Conservation (phyloP, 1,284 basidiomycete species). For the Psilocybe mexicana region DNA sequence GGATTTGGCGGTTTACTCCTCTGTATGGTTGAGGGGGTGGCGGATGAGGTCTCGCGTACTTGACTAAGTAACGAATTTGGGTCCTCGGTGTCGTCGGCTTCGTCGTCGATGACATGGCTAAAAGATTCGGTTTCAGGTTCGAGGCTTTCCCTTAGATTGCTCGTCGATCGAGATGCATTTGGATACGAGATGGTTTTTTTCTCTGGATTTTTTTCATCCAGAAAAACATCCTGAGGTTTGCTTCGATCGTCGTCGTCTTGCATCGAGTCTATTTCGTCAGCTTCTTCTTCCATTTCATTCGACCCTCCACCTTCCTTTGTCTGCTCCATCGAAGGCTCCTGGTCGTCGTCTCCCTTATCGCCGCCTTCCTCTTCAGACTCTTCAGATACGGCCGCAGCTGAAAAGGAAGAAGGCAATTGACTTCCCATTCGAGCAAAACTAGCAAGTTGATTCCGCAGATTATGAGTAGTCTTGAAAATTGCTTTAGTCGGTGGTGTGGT, state of each 20-base stretch:
- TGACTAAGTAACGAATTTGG: conserved; percentile 23
- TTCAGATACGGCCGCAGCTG: background rate
- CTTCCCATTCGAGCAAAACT: conserved; percentile 56
- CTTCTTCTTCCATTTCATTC: conserved; percentile 10
- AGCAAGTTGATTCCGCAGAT: conserved; percentile 46
- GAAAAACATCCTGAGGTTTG: background rate
- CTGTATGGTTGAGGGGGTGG: conserved; percentile 18
- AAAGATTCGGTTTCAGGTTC: background rate
- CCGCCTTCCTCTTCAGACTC: background rate
- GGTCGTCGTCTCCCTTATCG: background rate
- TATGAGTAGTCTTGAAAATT: conserved; percentile 29
- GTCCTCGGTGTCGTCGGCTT: conserved; percentile 21
- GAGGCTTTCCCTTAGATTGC: background rate
- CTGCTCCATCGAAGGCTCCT: background rate
- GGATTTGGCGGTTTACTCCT: no score
- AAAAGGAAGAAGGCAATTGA: conserved; percentile 21
- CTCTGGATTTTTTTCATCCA: background rate
- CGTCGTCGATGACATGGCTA: background rate
- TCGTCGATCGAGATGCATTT: background rate
- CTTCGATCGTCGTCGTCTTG: background rate
- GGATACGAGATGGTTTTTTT: background rate
- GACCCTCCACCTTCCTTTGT: background rate
- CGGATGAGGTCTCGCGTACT: conserved; percentile 16
- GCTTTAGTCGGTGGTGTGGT: background rate
- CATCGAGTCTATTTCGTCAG: background rate